Evolutionary conservation across 1,284 basidiomycete genomes (phyloP), one percentile per base, ranked within the genome.

Genomic region (Ganoderma resinaceum): DNA sequence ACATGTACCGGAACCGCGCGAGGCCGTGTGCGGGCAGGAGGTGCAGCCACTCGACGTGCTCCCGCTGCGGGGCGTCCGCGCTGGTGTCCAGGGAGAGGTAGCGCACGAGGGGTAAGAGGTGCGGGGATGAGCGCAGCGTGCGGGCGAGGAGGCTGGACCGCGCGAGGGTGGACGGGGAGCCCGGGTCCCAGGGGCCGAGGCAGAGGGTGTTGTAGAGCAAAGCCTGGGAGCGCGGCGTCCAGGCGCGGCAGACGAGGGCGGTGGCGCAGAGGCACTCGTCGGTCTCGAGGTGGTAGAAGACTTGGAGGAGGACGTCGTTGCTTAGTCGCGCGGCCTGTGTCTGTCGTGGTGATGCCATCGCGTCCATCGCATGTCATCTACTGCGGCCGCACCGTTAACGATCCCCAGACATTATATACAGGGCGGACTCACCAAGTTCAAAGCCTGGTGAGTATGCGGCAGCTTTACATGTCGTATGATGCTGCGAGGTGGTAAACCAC

Each of bases 1-100:
- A 43, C 61, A 53, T 9, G 66, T 63, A 67, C 1, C 61, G 62
- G 61, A 67, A 49, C 16, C 62, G 63, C 1, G 43, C 35, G 16
- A 67, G 42, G 18, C 33, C 26, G 55, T 59, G 14, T 23, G 9
- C 35, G 0, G 66, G 55, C 11, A 63, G 33, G 35, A 33, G 26
- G 14, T 46, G 43, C 18, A 66, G 61, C 66, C 66, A 67, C 6
- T 63, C 35, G n/a, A 67, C 18, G 3, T 46, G 20, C 5, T 46
- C 43, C n/a, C 43, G 29, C n/a, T n/a, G n/a, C 0, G 3, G 1
- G 23, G 20, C n/a, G 11, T 18, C 40, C 1, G 12, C 14, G 8
- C 29, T 14, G 11, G 42, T 61, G n/a, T 62, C 18, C 11, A 66
- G 16, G 33, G 31, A 35, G 31, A 66, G 20, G 4, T 52, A 55